Percentiles rank a stretch among this genome's conserved stretches.
Evolutionary conservation across 371 early-diverging fungal genomes (phyloP).

Genomic region (Chytridium lagenaria): DNA sequence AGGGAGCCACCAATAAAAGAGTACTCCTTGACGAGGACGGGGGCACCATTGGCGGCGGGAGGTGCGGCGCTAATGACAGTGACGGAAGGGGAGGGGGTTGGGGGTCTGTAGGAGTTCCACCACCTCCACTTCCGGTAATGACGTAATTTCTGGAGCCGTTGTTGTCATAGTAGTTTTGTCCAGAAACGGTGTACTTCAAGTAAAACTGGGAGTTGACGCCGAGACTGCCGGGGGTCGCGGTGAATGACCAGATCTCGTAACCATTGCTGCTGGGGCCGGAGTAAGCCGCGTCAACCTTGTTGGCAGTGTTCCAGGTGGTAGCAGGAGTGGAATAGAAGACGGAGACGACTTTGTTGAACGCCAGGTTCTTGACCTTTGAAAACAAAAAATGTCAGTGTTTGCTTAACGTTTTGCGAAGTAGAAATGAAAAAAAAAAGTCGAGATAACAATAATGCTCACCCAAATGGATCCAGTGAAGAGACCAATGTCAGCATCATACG

Average conservation of each 20-base stretch:
- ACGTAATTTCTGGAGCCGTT: conserved; percentile 40
- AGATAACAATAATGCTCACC: background rate
- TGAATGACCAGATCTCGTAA: conserved; percentile 48
- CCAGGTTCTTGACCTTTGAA: conserved; percentile 11
- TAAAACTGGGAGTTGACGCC: conserved; percentile 51
- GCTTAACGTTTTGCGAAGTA: background rate
- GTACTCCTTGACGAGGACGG: conserved; percentile 5
- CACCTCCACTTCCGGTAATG: background rate
- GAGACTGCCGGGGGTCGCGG: conserved; percentile 30
- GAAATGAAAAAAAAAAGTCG: background rate
- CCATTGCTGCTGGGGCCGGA: conserved; percentile 11
- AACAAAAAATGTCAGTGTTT: background rate
- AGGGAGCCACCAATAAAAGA: conserved; percentile 6
- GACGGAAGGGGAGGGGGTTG: background rate
- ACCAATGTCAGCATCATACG: background rate
- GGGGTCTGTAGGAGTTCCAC: background rate
- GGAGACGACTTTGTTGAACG: conserved; percentile 12
- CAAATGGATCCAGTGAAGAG: background rate
- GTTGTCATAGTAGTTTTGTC: conserved; percentile 54
- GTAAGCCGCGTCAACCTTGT: background rate
- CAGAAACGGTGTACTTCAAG: conserved; percentile 49
- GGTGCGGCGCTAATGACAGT: background rate
- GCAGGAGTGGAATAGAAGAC: conserved; percentile 17
- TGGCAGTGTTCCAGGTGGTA: conserved; percentile 39
- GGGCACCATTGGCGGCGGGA: background rate